Evolutionary conservation across 768 basidiomycete species (phyloP).

Genomic region (Lentinus tigrinus): DNA sequence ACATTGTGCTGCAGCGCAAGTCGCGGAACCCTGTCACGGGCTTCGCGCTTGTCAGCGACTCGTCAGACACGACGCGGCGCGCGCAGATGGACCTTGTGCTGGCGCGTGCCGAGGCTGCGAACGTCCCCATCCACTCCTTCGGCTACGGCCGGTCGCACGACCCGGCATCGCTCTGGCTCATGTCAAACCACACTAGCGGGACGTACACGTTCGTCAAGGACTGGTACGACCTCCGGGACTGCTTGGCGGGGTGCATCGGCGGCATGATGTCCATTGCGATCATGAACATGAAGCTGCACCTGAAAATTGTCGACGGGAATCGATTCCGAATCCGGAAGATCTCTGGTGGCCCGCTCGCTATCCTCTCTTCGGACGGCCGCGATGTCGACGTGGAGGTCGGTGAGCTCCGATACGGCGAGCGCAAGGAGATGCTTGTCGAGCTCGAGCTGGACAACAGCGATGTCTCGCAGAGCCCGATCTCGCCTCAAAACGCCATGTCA

Average conservation of each 20-base stretch:
- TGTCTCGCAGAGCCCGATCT: slow-evolving; percentile 13
- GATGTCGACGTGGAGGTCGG: slow-evolving; percentile 95
- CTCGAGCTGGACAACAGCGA: slow-evolving; percentile 87
- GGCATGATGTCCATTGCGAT: slow-evolving; percentile 96
- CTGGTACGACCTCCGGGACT: slow-evolving; percentile 93
- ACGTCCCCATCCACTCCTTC: slow-evolving; percentile 94
- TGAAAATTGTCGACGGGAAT: slow-evolving; percentile 87
- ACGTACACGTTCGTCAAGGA: slow-evolving; percentile 98
- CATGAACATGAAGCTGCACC: slow-evolving; percentile 91
- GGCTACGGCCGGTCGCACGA: slow-evolving; percentile 97
- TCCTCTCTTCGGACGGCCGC: slow-evolving; percentile 88
- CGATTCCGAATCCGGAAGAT: slow-evolving; percentile 95
- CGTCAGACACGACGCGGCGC: slow-evolving; percentile 86
- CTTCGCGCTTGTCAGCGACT: slow-evolving; percentile 91
- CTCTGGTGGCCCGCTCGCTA: slow-evolving; percentile 82
- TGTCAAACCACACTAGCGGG: slow-evolving; percentile 96
- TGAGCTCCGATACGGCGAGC: slow-evolving; percentile 93
- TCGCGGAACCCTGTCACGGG: slow-evolving; percentile 86
- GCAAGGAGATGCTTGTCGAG: slow-evolving; percentile 96
- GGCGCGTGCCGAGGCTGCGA: slow-evolving; percentile 94
- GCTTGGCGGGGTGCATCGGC: slow-evolving; percentile 91
- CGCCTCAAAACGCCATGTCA: slow-evolving; percentile 18
- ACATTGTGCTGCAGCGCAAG: slow-evolving; percentile 93
- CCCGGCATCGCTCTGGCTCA: slow-evolving; percentile 96
- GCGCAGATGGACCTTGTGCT: slow-evolving; percentile 99